phyloP scores from a whole-genome alignment of 331 rosid species.

The Arachis monticola region DNA sequence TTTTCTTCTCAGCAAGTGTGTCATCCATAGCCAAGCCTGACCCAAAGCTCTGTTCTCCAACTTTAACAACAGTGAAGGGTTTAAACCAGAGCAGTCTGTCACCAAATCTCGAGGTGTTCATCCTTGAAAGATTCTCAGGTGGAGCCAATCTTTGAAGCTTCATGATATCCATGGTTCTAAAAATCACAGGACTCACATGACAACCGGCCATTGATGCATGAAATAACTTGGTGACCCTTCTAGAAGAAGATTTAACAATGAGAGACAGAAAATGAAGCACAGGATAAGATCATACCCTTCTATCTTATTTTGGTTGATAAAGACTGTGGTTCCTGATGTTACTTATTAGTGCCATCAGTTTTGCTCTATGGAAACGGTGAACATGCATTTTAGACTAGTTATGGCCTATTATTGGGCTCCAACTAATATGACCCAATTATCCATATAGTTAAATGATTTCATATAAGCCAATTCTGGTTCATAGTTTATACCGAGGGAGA shows the following conservation, averaged over 20 bases:
- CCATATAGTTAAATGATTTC: too few relatives aligned
- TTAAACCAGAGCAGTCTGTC: conserved; percentile 51
- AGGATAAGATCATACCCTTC: conserved; percentile 1
- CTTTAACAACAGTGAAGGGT: conserved; percentile 48
- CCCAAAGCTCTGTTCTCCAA: conserved; percentile 52
- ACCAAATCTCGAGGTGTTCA: conserved; percentile 45
- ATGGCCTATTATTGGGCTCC: too few relatives aligned
- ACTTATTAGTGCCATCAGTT: conserved; percentile 7
- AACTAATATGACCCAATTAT: too few relatives aligned
- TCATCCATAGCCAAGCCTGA: conserved; percentile 57
- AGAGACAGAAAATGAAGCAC: not conserved
- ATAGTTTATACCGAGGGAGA: too few relatives aligned
- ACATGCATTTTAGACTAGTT: not conserved
- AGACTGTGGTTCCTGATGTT: not conserved
- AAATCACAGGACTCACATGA: conserved; percentile 33
- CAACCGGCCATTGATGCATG: conserved; percentile 41
- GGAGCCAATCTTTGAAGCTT: conserved; percentile 41
- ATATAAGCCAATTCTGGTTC: too few relatives aligned
- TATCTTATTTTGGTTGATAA: not conserved
- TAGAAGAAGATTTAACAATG: conserved; percentile 19
- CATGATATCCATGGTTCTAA: conserved; percentile 42
- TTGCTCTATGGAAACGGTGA: not conserved
- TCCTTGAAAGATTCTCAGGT: conserved; percentile 35
- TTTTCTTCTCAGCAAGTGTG: conserved; percentile 53
- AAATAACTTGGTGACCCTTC: too few relatives aligned